phyloP scores from a whole-genome alignment of 371 early-diverging fungal species.

The Mortierella polycephala region DNA sequence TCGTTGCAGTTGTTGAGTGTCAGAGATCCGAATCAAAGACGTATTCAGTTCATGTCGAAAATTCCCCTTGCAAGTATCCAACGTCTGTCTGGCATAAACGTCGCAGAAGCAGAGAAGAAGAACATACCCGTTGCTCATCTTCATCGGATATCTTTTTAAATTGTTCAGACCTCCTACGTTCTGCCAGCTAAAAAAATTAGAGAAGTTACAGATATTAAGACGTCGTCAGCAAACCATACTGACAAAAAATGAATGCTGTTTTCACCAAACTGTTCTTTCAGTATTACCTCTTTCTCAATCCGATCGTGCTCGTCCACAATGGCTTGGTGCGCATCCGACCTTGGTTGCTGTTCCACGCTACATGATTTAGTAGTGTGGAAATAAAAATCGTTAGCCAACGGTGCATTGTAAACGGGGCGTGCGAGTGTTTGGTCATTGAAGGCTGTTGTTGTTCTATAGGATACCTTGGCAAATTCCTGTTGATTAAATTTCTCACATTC shows the following conservation, averaged over 20 bases:
- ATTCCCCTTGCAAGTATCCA: too few species aligned
- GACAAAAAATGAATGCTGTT: background rate
- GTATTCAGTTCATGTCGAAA: background rate
- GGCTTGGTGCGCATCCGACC: constrained; percentile 19
- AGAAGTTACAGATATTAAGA: too few species aligned
- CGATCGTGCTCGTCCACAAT: constrained; percentile 34
- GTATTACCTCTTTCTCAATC: constrained; percentile 40
- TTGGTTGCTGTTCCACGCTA: constrained; percentile 28
- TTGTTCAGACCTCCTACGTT: constrained; percentile 19
- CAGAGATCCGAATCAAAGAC: background rate
- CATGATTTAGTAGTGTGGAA: background rate
- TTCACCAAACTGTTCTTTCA: background rate
- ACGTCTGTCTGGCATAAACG: too few species aligned
- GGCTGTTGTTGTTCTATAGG: too few species aligned
- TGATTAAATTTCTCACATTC: constrained; percentile 39
- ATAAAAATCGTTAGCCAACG: background rate
- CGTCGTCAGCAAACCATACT: too few species aligned
- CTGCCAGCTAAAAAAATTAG: constrained; percentile 16
- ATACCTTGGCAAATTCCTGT: constrained; percentile 44
- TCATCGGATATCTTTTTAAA: constrained; percentile 52
- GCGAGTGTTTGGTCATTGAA: too few species aligned
- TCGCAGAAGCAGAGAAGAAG: too few species aligned
- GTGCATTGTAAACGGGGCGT: too few species aligned
- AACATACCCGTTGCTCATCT: constrained; percentile 53
- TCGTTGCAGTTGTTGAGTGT: background rate